These are phyloP conservation scores for Neospermospora avenae DNA, from an alignment of 2,329 filamentous ascomycete species.

Conservation along the genomic window DNA sequence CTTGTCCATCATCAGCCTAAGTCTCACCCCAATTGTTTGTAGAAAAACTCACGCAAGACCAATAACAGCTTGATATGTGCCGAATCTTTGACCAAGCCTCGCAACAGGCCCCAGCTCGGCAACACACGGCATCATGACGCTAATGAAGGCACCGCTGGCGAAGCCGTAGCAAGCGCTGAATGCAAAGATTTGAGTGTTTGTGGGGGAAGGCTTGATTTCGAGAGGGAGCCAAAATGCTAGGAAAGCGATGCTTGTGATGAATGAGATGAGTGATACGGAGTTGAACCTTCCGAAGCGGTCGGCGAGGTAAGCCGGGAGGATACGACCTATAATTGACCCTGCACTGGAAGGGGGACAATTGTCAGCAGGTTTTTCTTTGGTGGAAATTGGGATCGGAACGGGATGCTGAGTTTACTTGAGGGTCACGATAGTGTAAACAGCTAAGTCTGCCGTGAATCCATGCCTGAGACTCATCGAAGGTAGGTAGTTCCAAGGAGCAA, in stretches of 20 bases:
- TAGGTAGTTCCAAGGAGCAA: slow-evolving; percentile 48
- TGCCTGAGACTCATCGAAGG: slow-evolving; percentile 36
- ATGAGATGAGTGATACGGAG: slow-evolving; percentile 45
- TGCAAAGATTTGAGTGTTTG: slow-evolving; percentile 50
- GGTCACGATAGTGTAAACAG: slow-evolving; percentile 38
- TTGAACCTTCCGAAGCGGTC: slow-evolving; percentile 53
- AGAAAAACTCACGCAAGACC: slow-evolving; percentile 55
- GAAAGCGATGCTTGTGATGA: slow-evolving; percentile 42
- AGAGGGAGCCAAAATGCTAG: slow-evolving; percentile 51
- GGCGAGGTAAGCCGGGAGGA: slow-evolving; percentile 48
- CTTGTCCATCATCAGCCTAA: slow-evolving; percentile 53
- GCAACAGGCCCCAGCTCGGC: slow-evolving; percentile 48
- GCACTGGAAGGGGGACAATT: slow-evolving; percentile 1
- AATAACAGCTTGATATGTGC: slow-evolving; percentile 28
- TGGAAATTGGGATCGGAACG: not conserved
- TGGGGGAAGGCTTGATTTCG: slow-evolving; percentile 45
- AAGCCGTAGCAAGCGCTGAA: slow-evolving; percentile 68
- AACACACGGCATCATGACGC: slow-evolving; percentile 58
- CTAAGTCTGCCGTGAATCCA: slow-evolving; percentile 44
- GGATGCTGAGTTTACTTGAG: slow-evolving; percentile 32
- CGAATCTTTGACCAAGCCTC: slow-evolving; percentile 35
- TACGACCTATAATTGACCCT: slow-evolving; percentile 49
- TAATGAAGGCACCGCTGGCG: slow-evolving; percentile 60
- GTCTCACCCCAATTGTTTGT: not conserved
- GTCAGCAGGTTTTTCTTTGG: not conserved